phyloP scores from a whole-genome alignment of 2,329 filamentous ascomycete genomes.

The Penicillium sp. region DNA sequence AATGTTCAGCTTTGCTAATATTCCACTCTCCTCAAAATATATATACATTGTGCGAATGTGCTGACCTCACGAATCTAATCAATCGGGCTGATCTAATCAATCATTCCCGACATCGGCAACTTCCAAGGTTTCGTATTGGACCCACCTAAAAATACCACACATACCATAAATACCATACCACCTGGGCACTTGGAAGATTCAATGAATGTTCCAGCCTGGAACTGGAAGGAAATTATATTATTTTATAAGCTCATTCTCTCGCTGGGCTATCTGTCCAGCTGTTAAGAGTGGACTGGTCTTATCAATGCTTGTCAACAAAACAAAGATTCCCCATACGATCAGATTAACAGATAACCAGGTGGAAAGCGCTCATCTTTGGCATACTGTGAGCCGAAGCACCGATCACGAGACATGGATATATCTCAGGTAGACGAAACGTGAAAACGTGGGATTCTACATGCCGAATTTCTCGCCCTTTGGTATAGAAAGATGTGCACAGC shows the following conservation, averaged over 20 bases:
- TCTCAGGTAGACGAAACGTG: not conserved
- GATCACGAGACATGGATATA: not conserved
- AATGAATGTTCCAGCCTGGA: not conserved
- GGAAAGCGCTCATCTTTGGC: not conserved
- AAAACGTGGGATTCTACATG: not conserved
- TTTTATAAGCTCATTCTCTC: not conserved
- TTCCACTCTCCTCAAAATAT: too few species aligned
- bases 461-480: slow-evolving; percentile 19
- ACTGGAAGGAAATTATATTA: too few species aligned
- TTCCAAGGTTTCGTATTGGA: not conserved
- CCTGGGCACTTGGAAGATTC: not conserved
- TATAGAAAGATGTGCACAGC: slow-evolving; percentile 18
- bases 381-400: not conserved
- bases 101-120: slow-evolving; percentile 9
- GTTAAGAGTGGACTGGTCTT: not conserved
- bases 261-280: not conserved
- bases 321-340: not conserved
- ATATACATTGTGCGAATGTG: not conserved
- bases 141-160: not conserved
- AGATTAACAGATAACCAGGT: not conserved
- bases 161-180: not conserved
- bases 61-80: slow-evolving; percentile 3
- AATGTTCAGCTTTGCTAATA: too few species aligned
- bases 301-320: not conserved
- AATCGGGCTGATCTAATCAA: slow-evolving; percentile 14